Base-by-base conservation (phyloP, 78 protist genomes). In the Guillardia theta region DNA sequence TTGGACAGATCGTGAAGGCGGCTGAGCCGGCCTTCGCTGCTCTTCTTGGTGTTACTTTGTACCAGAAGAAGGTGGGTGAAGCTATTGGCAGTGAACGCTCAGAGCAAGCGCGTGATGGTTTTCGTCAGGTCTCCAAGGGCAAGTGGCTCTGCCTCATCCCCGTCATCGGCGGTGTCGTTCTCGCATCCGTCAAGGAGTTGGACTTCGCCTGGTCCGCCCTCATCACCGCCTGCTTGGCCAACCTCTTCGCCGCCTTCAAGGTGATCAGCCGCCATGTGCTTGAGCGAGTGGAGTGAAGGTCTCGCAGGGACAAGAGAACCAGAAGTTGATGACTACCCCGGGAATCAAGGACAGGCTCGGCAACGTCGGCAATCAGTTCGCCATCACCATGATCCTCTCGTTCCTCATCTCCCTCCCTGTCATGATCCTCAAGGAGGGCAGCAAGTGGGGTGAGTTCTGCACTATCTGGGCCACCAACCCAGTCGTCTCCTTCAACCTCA, bases 121-220 rank as follows among this genome's bases (percentile, higher is more conserved):
- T n/a, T n/a, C n/a, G n/a, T n/a, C n/a, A n/a, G n/a, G n/a, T n/a
- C n/a, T 70, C 83, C 83, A 70, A 70, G 94, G 90, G 62, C 88
- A 93, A 93, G 94, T 93, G 94, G 94, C 94, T 93, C 39, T 76
- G 88, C 88, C 90, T 93, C 27, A 76, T 93, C 77, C 94, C 94
- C 1, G 94, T 93, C 44, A 93, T 93, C 90, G 94, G 94, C 76
- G 94, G 94, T 50, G 94, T 93, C 36, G 37, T 83, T 53, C 94
- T 93, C 50, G 94, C 94, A 24, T 93, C 94, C 24, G 36, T 76
- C 92, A 76, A 76, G 76, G 94, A 93, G 94, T 90, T 93, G 54
- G 80, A 48, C 88, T 92, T 41, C 88, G 92, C 64, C 5, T 44
- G 92, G 92, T 21, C 76, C 18, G 94, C 94, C 19, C 94, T 93